Evolutionary conservation across 306 rosid genomes (phyloP).

Genomic region (apple (Malus domestica)): ASM211411v1 NC_041803.1:4677001-4677500

Average conservation of each 20-base stretch:
- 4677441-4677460: background rate
- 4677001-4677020: background rate
- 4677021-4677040: background rate
- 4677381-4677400: slow-evolving; percentile 38
- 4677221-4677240: slow-evolving; percentile 10
- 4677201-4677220: slow-evolving; percentile 19
- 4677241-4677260: background rate
- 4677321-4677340: slow-evolving; percentile 87
- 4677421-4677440: slow-evolving; percentile 1
- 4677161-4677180: slow-evolving; percentile 98
- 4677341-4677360: slow-evolving; percentile 96
- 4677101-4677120: slow-evolving; percentile 52
- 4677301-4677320: slow-evolving; percentile 38
- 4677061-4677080: background rate
- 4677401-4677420: background rate
- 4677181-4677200: slow-evolving; percentile 98
- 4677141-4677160: slow-evolving; percentile 80
- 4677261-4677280: slow-evolving; percentile 3
- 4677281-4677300: slow-evolving; percentile 13
- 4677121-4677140: slow-evolving; percentile 96
- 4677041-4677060: background rate
- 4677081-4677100: background rate
- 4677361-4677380: slow-evolving; percentile 92
- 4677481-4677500: background rate
- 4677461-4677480: background rate